Evolutionary conservation across 768 basidiomycete genomes (phyloP), one percentile per base, ranked within the genome.

Genomic region (Hirschioporus abietinus): DNA sequence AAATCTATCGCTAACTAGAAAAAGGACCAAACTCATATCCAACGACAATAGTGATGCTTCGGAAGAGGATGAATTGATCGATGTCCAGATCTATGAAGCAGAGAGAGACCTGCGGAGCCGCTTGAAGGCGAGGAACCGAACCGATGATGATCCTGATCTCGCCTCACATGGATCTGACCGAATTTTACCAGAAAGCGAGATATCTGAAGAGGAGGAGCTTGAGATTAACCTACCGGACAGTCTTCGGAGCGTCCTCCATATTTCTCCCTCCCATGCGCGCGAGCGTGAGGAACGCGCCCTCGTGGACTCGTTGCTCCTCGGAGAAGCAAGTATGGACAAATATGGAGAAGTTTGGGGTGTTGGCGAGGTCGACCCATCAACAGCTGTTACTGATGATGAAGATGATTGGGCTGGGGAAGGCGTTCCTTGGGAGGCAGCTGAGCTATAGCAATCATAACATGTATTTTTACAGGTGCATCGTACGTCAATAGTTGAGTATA

Each of bases 401-500:
- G 78, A 78, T 61, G 79, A 78, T 69, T 93, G 92, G 92, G 92
- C 92, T 76, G 86, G 89, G 36, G 91, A 92, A 75, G 88, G 89
- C 42, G 83, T 92, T 36, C 88, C 91, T 67, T 93, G 92, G 92
- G 90, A 90, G 76, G 81, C 86, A 9, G 92, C 86, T 64, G 92
- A 92, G 71, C 71, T 93, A 76, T 92, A 83, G 77, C 66, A 64
- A 65, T 67, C 57, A 75, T 75, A 78, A 77, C 74, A 64, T 71
- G 71, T 69, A 71, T 68, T 69, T 66, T 67, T 73, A 52, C 4
- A 52, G 42, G 42, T 15, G 42, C 42, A 52, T 15, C 20, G 42
- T 52, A 52, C 42, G 42, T 52, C 42, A 52, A 52, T 30, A 52
- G 42, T 3, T 52, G 42, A 52, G 42, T 52, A 52, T 52, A 52